Evolutionary conservation across 164 flowering plant genomes (phyloP).

Genomic region (Chimonanthus salicifolius): DNA sequence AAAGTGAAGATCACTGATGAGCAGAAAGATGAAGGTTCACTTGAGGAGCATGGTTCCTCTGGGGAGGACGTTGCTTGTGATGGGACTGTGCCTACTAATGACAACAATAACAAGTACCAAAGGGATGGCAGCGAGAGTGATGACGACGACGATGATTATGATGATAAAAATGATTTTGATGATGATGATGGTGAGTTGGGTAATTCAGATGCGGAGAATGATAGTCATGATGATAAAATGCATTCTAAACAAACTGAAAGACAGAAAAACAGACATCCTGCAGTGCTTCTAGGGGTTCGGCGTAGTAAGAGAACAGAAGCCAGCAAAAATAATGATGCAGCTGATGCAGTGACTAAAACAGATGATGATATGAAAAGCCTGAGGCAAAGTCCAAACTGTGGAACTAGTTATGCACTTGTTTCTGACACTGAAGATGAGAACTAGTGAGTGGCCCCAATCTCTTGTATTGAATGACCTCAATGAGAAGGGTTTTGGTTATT

Average conservation of each 20-base stretch:
- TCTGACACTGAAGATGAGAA: not conserved
- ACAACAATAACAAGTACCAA: not conserved
- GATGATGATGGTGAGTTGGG: not conserved
- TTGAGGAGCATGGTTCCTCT: not conserved
- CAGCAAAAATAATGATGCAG: not conserved
- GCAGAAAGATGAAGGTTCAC: not conserved
- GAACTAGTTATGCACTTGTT: not conserved
- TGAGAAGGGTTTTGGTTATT: not conserved
- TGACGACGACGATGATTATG: not conserved
- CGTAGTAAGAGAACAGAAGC: slow-evolving; percentile 1
- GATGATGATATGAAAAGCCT: not conserved
- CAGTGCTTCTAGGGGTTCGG: not conserved
- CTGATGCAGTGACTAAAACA: not conserved
- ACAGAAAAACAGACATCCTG: not conserved
- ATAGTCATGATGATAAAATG: not conserved
- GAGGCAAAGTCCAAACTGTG: not conserved
- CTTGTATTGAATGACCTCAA: not conserved
- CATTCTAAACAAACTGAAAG: not conserved
- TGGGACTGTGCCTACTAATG: not conserved
- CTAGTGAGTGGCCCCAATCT: not conserved
- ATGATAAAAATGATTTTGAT: not conserved
- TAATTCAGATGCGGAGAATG: not conserved
- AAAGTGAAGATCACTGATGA: not conserved
- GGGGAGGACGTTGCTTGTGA: not conserved
- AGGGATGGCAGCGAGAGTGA: not conserved